Conservation (phyloP, 352 stramenopile genomes). For the Pythium guiyangense region DNA sequence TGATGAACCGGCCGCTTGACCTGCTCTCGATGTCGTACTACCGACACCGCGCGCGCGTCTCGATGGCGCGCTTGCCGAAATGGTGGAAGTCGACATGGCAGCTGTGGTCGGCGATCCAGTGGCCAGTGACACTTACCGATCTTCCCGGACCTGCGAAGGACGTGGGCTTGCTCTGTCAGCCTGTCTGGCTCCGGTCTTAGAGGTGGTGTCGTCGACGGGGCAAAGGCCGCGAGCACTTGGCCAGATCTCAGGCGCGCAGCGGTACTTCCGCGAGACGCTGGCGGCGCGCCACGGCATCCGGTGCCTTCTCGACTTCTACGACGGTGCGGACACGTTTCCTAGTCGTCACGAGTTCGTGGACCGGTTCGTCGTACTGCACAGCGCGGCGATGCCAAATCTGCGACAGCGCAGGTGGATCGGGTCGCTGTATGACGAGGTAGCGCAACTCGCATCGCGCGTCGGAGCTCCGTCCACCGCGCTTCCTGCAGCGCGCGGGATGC, state of each 20-base stretch:
- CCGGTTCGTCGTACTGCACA: background rate
- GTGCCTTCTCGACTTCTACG: constrained; percentile 7
- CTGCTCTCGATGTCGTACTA: too few relatives aligned
- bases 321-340: background rate
- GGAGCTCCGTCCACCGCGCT: background rate
- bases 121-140: background rate
- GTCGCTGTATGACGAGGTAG: too few relatives aligned
- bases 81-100: too few relatives aligned
- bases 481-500: background rate
- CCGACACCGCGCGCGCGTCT: too few relatives aligned
- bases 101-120: too few relatives aligned
- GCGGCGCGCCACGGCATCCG: background rate
- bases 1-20: too few relatives aligned
- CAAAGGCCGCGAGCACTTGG: background rate
- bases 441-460: too few relatives aligned
- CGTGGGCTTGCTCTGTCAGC: background rate
- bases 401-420: background rate
- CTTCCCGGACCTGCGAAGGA: background rate
- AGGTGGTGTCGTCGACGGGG: background rate
- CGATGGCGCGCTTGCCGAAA: too few relatives aligned
- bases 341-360: background rate
- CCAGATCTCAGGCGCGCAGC: background rate
- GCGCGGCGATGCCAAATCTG: background rate
- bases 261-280: background rate
- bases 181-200: background rate